Evolutionary conservation across 192 early-diverging fungal species (phyloP), one percentile per base, ranked within the genome.

Genomic region (Rhizophlyctis rosea): DNA sequence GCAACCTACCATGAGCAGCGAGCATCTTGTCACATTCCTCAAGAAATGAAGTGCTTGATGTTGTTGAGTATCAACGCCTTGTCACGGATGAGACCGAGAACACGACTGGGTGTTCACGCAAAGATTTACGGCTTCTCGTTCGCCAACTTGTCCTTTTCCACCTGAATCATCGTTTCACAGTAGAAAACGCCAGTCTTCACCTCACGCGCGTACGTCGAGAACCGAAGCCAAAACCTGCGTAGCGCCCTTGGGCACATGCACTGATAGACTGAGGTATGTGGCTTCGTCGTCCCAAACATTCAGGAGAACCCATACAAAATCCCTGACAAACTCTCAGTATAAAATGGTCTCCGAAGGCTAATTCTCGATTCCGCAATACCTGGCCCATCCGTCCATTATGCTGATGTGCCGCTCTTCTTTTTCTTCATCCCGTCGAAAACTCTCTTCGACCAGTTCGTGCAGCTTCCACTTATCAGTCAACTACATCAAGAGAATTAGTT

Each of bases 1-100:
- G 80, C 3, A 21, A 84, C 86, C 79, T 87, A 94, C 93, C 92
- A 54, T 95, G 76, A 48, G 87, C 78, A 31, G 96, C 94, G 30
- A 98, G 74, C 78, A 98, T 90, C 81, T 96, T 96, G 81, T 98
- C 96, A 75, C 96, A 98, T 81, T 98, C 96, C 70, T 98, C 96
- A 47, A 98, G 80, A 28, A n/a, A 98, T 92, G 85, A 98, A 98
- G 86, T 93, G 90, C 88, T 91, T 97, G 66, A 98, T 83, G 61
- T 82, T 89, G 50, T 76, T 78, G 48, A 95, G 73, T 47, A 86
- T 88, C 48, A 98, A 78, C 18, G 72, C 63, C 75, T 90, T 90
- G n/a, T 93, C 91, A 54, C 87, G 82, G 59, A 96, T 82, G 51
- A 98, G 76, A 11, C 86, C 92, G 28, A 89, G 74, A 53, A 98